Conservation (phyloP, 176 grass and related monocot genomes). For the Alopecurus myosuroides region DNA sequence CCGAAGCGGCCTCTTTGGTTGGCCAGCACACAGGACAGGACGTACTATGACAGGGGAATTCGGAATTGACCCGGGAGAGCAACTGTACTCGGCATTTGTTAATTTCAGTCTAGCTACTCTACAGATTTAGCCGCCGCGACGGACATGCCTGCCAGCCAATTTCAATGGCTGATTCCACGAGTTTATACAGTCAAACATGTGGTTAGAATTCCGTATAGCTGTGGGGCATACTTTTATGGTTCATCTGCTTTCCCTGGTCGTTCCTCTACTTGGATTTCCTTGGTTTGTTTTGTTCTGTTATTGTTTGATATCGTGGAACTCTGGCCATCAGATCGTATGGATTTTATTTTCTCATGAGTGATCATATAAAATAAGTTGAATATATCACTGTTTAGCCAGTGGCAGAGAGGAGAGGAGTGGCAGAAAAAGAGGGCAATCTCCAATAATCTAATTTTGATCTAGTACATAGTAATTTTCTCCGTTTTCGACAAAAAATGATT, state of each 20-base stretch:
- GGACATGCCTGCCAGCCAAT: not conserved
- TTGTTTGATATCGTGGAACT: not conserved
- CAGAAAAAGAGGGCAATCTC: not conserved
- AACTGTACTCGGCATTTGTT: not conserved
- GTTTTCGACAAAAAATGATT: not conserved
- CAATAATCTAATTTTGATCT: not conserved
- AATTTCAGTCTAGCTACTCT: not conserved
- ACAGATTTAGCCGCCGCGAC: not conserved
- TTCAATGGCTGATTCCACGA: conserved; percentile 7
- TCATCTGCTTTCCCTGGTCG: not conserved
- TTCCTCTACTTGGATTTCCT: not conserved
- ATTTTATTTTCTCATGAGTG: not conserved
- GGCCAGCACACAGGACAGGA: not conserved
- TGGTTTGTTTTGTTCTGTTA: not conserved
- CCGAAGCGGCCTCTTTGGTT: not conserved
- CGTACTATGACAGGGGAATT: not conserved
- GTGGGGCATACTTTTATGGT: conserved; percentile 26
- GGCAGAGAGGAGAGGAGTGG: not conserved
- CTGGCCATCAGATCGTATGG: too few relatives aligned
- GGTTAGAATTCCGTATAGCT: not conserved
- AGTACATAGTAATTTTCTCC: not conserved
- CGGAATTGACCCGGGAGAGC: not conserved
- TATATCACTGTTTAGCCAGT: not conserved
- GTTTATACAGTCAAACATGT: conserved; percentile 23
- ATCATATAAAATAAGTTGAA: too few relatives aligned